A percentile compares a stretch with the other conserved stretches of the same genome.
phyloP scores from a whole-genome alignment of 306 rosid genomes.

The Senna tora region DNA sequence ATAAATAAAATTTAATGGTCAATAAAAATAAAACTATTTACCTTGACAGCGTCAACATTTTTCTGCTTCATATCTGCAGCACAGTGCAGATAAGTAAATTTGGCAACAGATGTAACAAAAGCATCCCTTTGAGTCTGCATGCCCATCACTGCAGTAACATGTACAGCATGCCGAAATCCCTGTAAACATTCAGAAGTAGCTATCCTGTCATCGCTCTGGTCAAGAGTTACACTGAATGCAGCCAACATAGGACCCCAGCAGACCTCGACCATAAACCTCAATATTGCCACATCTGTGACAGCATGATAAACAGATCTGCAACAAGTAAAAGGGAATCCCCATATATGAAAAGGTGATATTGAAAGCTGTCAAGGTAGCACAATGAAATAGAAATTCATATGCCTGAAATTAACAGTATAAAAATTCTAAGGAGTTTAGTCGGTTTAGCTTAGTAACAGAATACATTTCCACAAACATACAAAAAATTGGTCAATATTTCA shows the following conservation, averaged over 20 bases:
- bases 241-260: conserved; percentile 99
- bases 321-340: conserved; percentile 38
- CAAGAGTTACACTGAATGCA: conserved; percentile 96
- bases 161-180: conserved; percentile 95
- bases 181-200: conserved; percentile 89
- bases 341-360: conserved; percentile 13
- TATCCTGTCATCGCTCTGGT: conserved; percentile 94
- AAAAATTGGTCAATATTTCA: conserved; percentile 34
- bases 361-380: conserved; percentile 8
- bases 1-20: conserved; percentile 20
- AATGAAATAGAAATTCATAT: conserved; percentile 21
- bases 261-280: conserved; percentile 98
- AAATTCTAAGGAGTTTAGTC: conserved; percentile 19
- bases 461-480: conserved; percentile 25
- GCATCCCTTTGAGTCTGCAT: conserved; percentile 99
- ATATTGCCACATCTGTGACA: conserved; percentile 88
- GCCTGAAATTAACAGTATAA: conserved; percentile 21
- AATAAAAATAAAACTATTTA: conserved; percentile 39
- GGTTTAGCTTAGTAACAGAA: conserved; percentile 23
- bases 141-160: conserved; percentile 91
- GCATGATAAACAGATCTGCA: conserved; percentile 91
- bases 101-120: conserved; percentile 96
- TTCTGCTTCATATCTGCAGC: conserved; percentile 99
- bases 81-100: conserved; percentile 93
- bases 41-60: conserved; percentile 99